Conservation (phyloP, 139 green algal species). For the Mesostigma viride region DNA sequence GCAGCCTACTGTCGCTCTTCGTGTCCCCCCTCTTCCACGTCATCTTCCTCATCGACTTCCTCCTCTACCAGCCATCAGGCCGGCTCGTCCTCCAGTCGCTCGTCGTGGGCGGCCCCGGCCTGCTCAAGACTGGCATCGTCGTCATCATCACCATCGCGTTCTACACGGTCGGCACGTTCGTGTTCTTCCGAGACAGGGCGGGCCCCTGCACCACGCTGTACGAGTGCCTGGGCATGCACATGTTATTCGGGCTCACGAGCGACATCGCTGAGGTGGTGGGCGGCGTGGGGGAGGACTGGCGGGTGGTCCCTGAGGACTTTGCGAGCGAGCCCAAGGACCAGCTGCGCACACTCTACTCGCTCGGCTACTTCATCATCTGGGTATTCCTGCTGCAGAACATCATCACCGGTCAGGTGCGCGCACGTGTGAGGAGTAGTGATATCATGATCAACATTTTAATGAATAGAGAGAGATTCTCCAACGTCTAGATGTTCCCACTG, state of each 20-base stretch:
- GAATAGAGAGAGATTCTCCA: too few species aligned
- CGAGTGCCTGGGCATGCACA: constrained; percentile 20
- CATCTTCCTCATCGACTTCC: constrained; percentile 20
- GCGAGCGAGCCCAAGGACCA: constrained; percentile 3
- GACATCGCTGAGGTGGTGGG: constrained; percentile 2
- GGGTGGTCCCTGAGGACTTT: constrained; percentile 9
- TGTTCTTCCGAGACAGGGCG: too few species aligned
- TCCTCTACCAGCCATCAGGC: constrained; percentile 21
- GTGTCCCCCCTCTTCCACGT: constrained; percentile 24
- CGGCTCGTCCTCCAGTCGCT: constrained; percentile 15
- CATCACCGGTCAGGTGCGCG: constrained; percentile 25
- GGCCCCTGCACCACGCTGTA: constrained; percentile 21
- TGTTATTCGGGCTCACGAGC: constrained; percentile 11
- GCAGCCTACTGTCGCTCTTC: constrained; percentile 11
- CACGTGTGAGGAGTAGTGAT: too few species aligned
- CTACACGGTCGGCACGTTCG: constrained; percentile 17
- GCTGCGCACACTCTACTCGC: constrained; percentile 11
- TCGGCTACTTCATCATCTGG: constrained; percentile 28
- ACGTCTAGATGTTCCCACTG: too few species aligned
- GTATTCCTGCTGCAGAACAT: constrained; percentile 29
- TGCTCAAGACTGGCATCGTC: constrained; percentile 17
- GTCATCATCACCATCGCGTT: constrained; percentile 23
- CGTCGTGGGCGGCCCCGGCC: constrained; percentile 21
- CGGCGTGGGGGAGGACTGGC: background rate
- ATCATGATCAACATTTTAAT: too few species aligned